Conservation (phyloP, 2,329 filamentous ascomycete species). For the Mariannaea elegans region DNA sequence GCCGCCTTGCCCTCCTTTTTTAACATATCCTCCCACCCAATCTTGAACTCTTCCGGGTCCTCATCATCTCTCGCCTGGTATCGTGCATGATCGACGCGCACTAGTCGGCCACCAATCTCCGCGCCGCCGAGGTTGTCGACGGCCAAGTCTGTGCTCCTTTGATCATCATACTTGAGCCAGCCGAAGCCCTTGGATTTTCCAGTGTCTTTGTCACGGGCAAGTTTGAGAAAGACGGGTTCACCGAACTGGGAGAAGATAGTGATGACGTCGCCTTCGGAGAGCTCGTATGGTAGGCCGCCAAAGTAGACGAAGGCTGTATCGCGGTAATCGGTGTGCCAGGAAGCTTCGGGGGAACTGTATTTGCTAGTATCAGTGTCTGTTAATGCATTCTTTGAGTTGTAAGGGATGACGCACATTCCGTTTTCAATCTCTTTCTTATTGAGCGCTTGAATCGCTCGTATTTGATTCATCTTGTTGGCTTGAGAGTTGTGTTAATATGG, state of each 20-base stretch:
- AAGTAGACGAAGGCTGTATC: conserved; percentile 98
- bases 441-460: conserved; percentile 89
- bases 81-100: conserved; percentile 91
- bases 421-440: conserved; percentile 95
- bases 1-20: conserved; percentile 58
- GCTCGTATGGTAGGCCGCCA: conserved; percentile 89
- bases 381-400: neutral
- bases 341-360: conserved; percentile 79
- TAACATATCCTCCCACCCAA: conserved; percentile 69
- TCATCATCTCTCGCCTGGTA: conserved; percentile 90
- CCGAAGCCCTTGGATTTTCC: conserved; percentile 95
- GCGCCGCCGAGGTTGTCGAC: conserved; percentile 95
- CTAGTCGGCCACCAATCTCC: conserved; percentile 78
- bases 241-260: conserved; percentile 98
- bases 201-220: conserved; percentile 93
- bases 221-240: conserved; percentile 91
- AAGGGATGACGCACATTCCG: conserved; percentile 70
- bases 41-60: conserved; percentile 65
- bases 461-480: conserved; percentile 80
- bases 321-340: conserved; percentile 97
- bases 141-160: conserved; percentile 92
- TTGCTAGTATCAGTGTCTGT: conserved; percentile 35
- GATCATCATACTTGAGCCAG: conserved; percentile 98
- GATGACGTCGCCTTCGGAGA: conserved; percentile 94
- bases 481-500: too few relatives aligned